These are phyloP conservation scores for Ambrosiella beaveri DNA, from an alignment of 2,329 filamentous ascomycete species.

Conservation along the genomic window DNA sequence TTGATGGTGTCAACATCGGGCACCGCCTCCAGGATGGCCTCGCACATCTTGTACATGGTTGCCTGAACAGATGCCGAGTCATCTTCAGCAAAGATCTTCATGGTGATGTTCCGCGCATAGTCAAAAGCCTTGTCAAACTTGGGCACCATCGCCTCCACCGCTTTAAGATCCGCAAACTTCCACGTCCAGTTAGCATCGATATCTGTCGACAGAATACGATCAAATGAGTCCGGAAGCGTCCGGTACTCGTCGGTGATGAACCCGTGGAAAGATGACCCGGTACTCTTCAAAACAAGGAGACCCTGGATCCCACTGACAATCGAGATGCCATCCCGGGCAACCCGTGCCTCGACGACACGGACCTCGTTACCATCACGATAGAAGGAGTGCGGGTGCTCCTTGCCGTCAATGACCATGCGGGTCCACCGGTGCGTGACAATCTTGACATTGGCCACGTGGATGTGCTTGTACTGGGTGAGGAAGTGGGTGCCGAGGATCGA, in stretches of 20 bases:
- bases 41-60: slow-evolving; percentile 98
- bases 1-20: slow-evolving; percentile 56
- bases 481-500: slow-evolving; percentile 77
- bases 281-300: slow-evolving; percentile 85
- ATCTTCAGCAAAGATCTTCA: slow-evolving; percentile 80
- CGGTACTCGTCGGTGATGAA: slow-evolving; percentile 91
- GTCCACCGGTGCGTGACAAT: slow-evolving; percentile 82
- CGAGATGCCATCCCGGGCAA: slow-evolving; percentile 52
- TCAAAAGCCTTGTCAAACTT: slow-evolving; percentile 69
- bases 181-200: slow-evolving; percentile 79
- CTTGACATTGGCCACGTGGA: slow-evolving; percentile 65
- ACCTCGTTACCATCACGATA: slow-evolving; percentile 77
- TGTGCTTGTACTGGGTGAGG: slow-evolving; percentile 72
- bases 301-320: slow-evolving; percentile 65
- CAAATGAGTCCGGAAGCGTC: slow-evolving; percentile 76
- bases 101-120: slow-evolving; percentile 64
- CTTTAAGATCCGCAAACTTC: slow-evolving; percentile 52
- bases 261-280: slow-evolving; percentile 86
- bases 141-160: slow-evolving; percentile 44
- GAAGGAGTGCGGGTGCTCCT: slow-evolving; percentile 91
- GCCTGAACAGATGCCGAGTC: slow-evolving; percentile 84
- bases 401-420: slow-evolving; percentile 69
- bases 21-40: slow-evolving; percentile 61
- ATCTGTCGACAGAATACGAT: slow-evolving; percentile 87
- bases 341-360: slow-evolving; percentile 59